A percentile compares a stretch with the other conserved stretches of the same genome.
Conservation (phyloP, 495 filamentous ascomycete genomes). For the Rhizodiscina lignyota region DNA sequence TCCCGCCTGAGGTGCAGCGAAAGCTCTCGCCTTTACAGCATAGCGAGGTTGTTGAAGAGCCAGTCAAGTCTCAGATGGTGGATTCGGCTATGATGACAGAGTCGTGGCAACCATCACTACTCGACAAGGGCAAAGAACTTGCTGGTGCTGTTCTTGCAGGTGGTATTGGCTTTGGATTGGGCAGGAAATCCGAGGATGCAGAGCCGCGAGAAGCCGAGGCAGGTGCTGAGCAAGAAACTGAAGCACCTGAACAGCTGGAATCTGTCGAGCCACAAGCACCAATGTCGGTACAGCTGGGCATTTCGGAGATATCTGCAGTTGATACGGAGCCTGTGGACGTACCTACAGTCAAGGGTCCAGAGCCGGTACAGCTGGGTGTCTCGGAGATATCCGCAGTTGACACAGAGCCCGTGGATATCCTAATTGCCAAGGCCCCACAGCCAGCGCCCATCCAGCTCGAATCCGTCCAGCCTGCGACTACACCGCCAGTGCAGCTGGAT, state of each 20-base stretch:
- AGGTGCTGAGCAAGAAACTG: too few species aligned
- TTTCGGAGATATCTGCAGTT: too few species aligned
- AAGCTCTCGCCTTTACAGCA: conserved; percentile 7
- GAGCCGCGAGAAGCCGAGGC: too few species aligned
- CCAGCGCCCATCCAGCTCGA: not conserved
- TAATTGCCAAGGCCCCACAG: too few species aligned
- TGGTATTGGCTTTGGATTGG: conserved; percentile 9
- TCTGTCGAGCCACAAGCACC: too few species aligned
- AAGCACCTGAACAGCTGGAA: too few species aligned
- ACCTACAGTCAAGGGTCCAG: too few species aligned
- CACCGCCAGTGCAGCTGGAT: conserved; percentile 1
- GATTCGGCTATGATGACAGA: conserved; percentile 86
- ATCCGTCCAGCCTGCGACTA: not conserved
- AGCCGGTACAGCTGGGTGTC: conserved; percentile 1
- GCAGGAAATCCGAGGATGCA: conserved; percentile 2
- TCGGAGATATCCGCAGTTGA: conserved; percentile 4
- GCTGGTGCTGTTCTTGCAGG: conserved; percentile 12
- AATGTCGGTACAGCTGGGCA: too few species aligned
- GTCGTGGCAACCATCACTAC: conserved; percentile 32
- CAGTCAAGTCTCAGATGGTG: conserved; percentile 19
- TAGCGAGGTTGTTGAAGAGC: not conserved
- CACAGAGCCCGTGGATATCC: too few species aligned
- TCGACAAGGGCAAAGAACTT: conserved; percentile 11
- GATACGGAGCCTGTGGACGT: too few species aligned
- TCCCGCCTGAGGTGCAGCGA: conserved; percentile 10